Evolutionary conservation across 805 yeast genomes (phyloP).

Genomic region (Metschnikowia amazonensis): DNA sequence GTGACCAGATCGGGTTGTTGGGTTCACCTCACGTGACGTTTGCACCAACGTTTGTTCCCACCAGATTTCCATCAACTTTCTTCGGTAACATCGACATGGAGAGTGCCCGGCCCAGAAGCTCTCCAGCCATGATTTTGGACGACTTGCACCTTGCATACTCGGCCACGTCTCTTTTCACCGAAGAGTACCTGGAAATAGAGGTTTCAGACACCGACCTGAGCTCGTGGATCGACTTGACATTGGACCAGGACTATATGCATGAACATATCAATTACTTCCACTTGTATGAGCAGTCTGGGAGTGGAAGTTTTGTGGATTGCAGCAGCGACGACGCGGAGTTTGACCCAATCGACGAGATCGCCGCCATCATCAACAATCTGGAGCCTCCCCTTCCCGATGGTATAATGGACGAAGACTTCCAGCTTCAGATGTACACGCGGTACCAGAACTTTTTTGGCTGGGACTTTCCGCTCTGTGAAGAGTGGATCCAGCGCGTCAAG

Average conservation of each 20-base stretch:
- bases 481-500: not conserved
- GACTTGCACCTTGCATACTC: not conserved
- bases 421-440: constrained; percentile 1
- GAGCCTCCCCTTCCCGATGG: not conserved
- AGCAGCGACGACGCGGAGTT: not conserved
- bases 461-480: constrained; percentile 3
- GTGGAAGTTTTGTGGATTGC: not conserved
- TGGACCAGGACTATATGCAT: not conserved
- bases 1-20: not conserved
- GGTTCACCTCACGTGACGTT: not conserved
- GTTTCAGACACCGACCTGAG: not conserved
- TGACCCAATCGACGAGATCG: not conserved
- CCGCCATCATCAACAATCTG: not conserved
- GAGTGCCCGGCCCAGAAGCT: not conserved
- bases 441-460: constrained; percentile 1
- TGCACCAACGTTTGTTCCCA: not conserved
- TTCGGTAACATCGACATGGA: not conserved
- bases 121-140: not conserved
- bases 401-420: not conserved
- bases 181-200: not conserved
- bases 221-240: not conserved
- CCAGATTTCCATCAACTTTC: not conserved
- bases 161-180: not conserved
- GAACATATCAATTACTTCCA: not conserved
- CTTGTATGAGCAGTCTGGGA: not conserved